These are phyloP conservation scores for Tuber indicum DNA, from an alignment of 495 filamentous ascomycete species.

Conservation along the genomic window DNA sequence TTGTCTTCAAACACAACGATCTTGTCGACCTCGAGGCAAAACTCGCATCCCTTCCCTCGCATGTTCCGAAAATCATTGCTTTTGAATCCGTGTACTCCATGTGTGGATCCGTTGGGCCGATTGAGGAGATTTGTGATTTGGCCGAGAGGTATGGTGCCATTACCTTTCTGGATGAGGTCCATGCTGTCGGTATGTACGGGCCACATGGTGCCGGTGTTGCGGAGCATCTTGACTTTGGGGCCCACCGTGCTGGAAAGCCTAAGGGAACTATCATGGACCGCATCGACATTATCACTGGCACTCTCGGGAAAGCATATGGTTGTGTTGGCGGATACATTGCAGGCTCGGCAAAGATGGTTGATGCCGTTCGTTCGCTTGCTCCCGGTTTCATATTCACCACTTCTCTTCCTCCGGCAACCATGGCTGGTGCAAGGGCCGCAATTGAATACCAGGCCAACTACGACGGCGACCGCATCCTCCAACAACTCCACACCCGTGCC, in stretches of 20 bases:
- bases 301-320: conserved; percentile 93
- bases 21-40: conserved; percentile 82
- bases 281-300: conserved; percentile 94
- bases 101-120: conserved; percentile 95
- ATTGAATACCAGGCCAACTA: conserved; percentile 85
- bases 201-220: conserved; percentile 93
- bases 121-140: conserved; percentile 89
- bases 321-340: conserved; percentile 98
- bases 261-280: conserved; percentile 89
- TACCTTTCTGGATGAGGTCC: conserved; percentile 96
- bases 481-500: conserved; percentile 90
- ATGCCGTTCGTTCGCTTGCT: conserved; percentile 90
- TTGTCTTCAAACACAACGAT: conserved; percentile 99
- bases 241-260: conserved; percentile 58
- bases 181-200: conserved; percentile 98
- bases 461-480: conserved; percentile 74
- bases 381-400: conserved; percentile 99
- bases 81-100: conserved; percentile 99
- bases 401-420: conserved; percentile 87
- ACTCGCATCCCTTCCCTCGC: conserved; percentile 72
- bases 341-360: conserved; percentile 77
- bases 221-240: conserved; percentile 92
- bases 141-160: conserved; percentile 96
- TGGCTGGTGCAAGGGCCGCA: conserved; percentile 86
- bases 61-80: conserved; percentile 93